Base-by-base conservation (phyloP, 305 asterid genomes). In the Rubia occidens region DNA sequence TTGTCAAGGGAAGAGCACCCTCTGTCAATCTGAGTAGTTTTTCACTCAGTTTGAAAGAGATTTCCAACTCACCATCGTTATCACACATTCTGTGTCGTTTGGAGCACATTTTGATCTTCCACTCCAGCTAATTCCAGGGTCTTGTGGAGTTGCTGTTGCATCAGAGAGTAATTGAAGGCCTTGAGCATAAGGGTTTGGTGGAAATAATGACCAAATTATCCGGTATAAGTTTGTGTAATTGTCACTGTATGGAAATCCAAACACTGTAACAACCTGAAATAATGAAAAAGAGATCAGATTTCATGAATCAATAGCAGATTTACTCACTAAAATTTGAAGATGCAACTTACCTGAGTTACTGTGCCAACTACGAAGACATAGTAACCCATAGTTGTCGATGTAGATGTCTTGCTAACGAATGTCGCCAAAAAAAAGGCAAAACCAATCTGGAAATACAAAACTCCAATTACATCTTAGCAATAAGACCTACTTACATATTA, bases 91-190 rank as follows among this genome's bases (percentile, higher is more conserved):
- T 4, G 67, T 75, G 73, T 88, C 92, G 71, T 78, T 80, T 66
- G 96, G 92, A 69, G 94, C 79, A 76, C 98, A 91, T 71, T 71
- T 75, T 60, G 75, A 72, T 82, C 90, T 87, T 60, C 85, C 86
- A 35, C 73, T 85, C 98, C 98, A 91, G 87, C 86, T 88, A 74
- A 91, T 29, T 73, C 98, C 96, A 54, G 95, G 90, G 80, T 89
- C 95, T 82, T 79, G 85, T 81, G 95, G 89, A 75, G 88, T 85
- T 74, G 74, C 82, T 72, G 98, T 89, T 70, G 98, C 96, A 75
- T 26, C 81, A 39, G 92, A 70, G 80, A 89, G 96, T 80, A 91
- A 83, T 73, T 72, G 74, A 78, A 89, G 86, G 73, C 95, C 95
- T 66, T 72, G 70, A 72, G 90, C 86, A 66, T 89, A 81, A 78